phyloP scores from a whole-genome alignment of 495 filamentous ascomycete species.

The Parachaetomium inaequale region DNA sequence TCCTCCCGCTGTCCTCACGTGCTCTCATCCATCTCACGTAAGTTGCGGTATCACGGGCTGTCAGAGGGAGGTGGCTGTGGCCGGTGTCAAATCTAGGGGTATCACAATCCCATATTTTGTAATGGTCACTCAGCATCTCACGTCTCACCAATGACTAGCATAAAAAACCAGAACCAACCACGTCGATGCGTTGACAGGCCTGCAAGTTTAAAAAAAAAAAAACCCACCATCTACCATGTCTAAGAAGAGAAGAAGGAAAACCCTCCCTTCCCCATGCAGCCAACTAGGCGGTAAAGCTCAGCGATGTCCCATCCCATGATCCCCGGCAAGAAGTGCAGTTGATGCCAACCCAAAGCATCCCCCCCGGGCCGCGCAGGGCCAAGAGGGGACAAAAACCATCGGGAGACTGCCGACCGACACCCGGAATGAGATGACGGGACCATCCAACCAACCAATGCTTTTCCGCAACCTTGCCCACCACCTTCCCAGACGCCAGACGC shows the following conservation, averaged over 20 bases:
- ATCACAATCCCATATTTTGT: too few species aligned
- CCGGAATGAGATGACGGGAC: neutral
- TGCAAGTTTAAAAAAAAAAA: neutral
- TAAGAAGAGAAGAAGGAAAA: neutral
- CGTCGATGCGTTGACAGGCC: neutral
- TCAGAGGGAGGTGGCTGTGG: too few species aligned
- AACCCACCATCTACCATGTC: neutral
- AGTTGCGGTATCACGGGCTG: too few species aligned
- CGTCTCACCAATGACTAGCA: too few species aligned
- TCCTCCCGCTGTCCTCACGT: neutral
- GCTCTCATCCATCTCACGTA: neutral
- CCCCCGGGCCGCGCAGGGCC: neutral
- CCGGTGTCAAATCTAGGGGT: too few species aligned
- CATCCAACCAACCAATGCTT: slow-evolving; percentile 15
- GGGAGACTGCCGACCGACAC: slow-evolving; percentile 6
- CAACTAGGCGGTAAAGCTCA: slow-evolving; percentile 1
- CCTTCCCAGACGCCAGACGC: slow-evolving; percentile 20
- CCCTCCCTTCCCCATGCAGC: neutral
- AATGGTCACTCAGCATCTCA: too few species aligned
- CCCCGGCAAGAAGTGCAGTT: neutral
- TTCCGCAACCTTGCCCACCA: slow-evolving; percentile 6
- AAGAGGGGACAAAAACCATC: neutral
- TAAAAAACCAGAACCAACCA: neutral
- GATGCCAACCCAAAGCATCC: neutral
- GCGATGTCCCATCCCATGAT: neutral